A percentile compares a stretch with the other conserved stretches of the same genome.
These are phyloP conservation scores for Leishmania tropica DNA, from an alignment of 208 protist species.

Conservation along the genomic window DNA sequence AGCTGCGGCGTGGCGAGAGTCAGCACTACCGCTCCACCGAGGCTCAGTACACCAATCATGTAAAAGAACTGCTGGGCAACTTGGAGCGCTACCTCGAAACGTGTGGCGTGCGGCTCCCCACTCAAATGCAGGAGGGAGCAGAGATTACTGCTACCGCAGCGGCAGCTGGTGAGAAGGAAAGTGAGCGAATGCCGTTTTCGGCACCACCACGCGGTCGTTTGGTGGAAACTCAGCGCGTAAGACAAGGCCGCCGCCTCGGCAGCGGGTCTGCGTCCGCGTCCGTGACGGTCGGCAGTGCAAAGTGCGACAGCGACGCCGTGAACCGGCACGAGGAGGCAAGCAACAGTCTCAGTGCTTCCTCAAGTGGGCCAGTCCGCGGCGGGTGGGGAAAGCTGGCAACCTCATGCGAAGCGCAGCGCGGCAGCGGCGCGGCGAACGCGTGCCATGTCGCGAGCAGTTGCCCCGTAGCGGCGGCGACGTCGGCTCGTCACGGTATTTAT, in stretches of 20 bases:
- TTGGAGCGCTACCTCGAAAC: slow-evolving; percentile 41
- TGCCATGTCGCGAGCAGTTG: background rate
- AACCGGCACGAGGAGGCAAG: background rate
- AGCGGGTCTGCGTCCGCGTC: background rate
- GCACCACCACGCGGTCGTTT: background rate
- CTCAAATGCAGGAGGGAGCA: slow-evolving; percentile 14
- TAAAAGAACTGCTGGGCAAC: slow-evolving; percentile 28
- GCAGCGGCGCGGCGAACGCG: background rate
- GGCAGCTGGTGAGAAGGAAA: slow-evolving; percentile 7
- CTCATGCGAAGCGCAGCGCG: background rate
- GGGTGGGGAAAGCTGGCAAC: slow-evolving; percentile 7
- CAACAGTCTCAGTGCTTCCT: background rate
- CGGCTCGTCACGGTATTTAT: background rate
- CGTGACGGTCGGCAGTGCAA: background rate
- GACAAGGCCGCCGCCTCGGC: background rate
- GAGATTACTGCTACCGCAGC: slow-evolving; percentile 2
- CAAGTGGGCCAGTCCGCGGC: background rate
- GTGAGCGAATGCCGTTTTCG: background rate
- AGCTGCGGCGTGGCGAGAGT: slow-evolving; percentile 27
- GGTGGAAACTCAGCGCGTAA: background rate
- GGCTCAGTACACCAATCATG: slow-evolving; percentile 26
- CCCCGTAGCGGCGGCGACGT: background rate
- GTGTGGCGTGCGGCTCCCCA: slow-evolving; percentile 27
- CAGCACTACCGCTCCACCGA: slow-evolving; percentile 22
- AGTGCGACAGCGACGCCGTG: background rate